Percentiles rank a stretch among this genome's conserved stretches.
Evolutionary conservation across 345 rosid species (phyloP).

Genomic region (Syzygium grande): DNA sequence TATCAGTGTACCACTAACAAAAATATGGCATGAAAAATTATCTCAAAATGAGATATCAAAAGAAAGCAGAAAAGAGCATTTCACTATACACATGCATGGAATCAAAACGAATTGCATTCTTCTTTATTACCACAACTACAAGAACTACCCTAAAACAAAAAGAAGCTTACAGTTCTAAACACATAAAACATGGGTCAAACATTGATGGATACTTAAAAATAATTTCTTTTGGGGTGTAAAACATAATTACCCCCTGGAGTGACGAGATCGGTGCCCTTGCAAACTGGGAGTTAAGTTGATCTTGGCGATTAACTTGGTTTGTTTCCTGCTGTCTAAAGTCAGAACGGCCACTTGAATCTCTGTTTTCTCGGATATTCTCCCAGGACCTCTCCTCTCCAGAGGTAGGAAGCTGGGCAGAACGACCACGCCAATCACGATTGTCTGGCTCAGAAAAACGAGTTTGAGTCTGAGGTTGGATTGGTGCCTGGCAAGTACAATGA

Average conservation of each 20-base stretch:
- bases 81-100: background rate
- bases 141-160: background rate
- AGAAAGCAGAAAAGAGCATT: background rate
- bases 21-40: background rate
- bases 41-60: background rate
- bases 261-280: constrained; percentile 34
- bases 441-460: constrained; percentile 71
- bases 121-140: background rate
- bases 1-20: background rate
- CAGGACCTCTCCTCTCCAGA: constrained; percentile 69
- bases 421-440: constrained; percentile 89
- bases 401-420: constrained; percentile 44
- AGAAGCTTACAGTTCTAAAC: background rate
- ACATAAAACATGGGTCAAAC: background rate
- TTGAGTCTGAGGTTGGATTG: constrained; percentile 41
- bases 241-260: constrained; percentile 43
- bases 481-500: constrained; percentile 20
- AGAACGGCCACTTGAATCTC: constrained; percentile 29
- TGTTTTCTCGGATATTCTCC: constrained; percentile 44
- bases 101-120: background rate
- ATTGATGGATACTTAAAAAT: background rate
- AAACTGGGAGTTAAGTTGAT: constrained; percentile 40
- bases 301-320: constrained; percentile 40
- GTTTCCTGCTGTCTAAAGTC: constrained; percentile 39
- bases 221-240: background rate